These are phyloP conservation scores for Chaetomiaceae sp. DNA, from an alignment of 2,329 filamentous ascomycete species.

Conservation along the genomic window DNA sequence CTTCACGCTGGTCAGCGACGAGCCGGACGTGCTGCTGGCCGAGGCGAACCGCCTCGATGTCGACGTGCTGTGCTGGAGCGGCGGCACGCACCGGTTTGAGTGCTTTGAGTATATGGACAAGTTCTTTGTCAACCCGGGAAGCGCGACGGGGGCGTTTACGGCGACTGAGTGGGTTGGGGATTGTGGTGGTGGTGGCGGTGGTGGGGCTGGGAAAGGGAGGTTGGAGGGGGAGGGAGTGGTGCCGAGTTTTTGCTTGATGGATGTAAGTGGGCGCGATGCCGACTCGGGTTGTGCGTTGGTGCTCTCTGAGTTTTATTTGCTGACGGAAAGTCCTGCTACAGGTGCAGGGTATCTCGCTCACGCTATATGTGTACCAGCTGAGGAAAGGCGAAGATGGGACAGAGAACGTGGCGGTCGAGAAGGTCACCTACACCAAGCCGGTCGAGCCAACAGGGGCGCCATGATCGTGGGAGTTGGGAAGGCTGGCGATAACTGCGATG, in stretches of 20 bases:
- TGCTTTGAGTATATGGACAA: slow-evolving; percentile 70
- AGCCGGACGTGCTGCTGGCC: slow-evolving; percentile 60
- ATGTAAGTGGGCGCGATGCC: too few relatives aligned
- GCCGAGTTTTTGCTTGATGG: slow-evolving; percentile 95
- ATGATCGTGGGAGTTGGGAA: slow-evolving; percentile 28
- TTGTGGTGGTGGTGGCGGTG: too few relatives aligned
- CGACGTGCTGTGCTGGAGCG: slow-evolving; percentile 59
- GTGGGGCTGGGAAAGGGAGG: not conserved
- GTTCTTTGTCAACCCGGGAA: slow-evolving; percentile 66
- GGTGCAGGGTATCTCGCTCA: slow-evolving; percentile 94
- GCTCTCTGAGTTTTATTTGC: too few relatives aligned
- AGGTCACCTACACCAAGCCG: slow-evolving; percentile 79
- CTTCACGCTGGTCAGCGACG: slow-evolving; percentile 60
- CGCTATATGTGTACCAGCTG: slow-evolving; percentile 88
- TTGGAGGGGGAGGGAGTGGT: slow-evolving; percentile 60
- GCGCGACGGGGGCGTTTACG: slow-evolving; percentile 57
- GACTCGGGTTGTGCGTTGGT: too few relatives aligned
- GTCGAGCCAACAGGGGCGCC: slow-evolving; percentile 51
- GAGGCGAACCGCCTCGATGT: slow-evolving; percentile 64
- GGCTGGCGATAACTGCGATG: not conserved
- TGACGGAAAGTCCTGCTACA: slow-evolving; percentile 32
- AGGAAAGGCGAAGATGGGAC: slow-evolving; percentile 69
- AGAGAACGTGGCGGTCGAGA: slow-evolving; percentile 77
- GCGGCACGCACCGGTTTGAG: slow-evolving; percentile 62
- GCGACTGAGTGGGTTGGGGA: slow-evolving; percentile 47